Base-by-base conservation (phyloP, 1,139 yeast species). In the Citeromyces hawaiiensis region DNA sequence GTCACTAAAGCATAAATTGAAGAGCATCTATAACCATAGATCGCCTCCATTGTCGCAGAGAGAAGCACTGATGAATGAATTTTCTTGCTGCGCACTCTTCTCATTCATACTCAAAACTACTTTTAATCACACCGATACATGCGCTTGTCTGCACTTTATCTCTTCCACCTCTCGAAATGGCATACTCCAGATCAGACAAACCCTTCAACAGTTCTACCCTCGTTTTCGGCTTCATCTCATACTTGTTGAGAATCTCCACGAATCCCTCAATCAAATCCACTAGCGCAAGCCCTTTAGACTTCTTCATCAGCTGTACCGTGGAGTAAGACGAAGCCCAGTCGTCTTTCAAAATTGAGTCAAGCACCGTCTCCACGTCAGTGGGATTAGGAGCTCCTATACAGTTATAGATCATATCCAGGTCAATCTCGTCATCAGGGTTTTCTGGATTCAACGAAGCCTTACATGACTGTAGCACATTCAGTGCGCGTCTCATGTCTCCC, bases 381-480 rank as follows among this genome's bases (percentile, higher is more conserved):
- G 98, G 98, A 48, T 82, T 83, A 2, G 98, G 97, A 1, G 94
- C 88, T 2, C 99, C 99, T 38, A 93, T 79, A 58, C 97, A 88
- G 49, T 88, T 95, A 56, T 85, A 93, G 31, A 93, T 78, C 76
- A 83, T 80, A 42, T 74, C 75, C 36, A 69, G 72, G 29, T 80
- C 72, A 33, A 88, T 79, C 35, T 59, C 62, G 42, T 72, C 78
- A 35, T 57, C 61, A 10, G 43, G 51, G 14, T 30, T 38, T 10
- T 48, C 47, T 15, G 56, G 57, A 29, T 73, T 76, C 21, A 76
- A 59, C 0, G 94, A 83, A 0, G 96, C 87, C 47, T 83, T 74
- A 56, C 98, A 85, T 0, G 97, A 94, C 60, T 93, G 99, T 40
- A 93, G 60, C 6, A 93, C 96, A 54, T 93, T 93, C 49, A 93